Base-by-base conservation (phyloP, 2,329 filamentous ascomycete genomes). In the Aspergillus awamori region DNA sequence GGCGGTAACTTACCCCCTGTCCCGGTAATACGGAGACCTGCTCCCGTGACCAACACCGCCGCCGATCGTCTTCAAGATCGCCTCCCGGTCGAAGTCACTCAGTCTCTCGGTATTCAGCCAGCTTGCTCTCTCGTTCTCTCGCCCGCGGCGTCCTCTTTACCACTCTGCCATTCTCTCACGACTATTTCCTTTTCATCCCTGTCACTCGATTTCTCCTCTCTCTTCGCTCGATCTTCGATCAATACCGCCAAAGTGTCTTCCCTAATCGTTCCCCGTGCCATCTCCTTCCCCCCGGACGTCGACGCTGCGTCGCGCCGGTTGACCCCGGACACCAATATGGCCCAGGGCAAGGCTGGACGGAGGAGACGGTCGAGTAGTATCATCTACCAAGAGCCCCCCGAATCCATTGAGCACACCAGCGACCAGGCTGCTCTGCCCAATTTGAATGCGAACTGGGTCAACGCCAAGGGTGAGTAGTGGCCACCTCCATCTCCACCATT, bases 401-500 rank as follows among this genome's bases (percentile, higher is more conserved):
- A 99, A 84, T 96, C 94, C 59, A 88, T 97, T 74, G 95, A 99
- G 83, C 95, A 97, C 81, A 92, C 96, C 79, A 97, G 91, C 75
- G 95, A 99, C 79, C 95, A 98, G 83, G 91, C 93, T 60, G 91
- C 92, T 39, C 84, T 97, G 70, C 95, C 95, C 56, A 99, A 99
- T 74, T 81, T 97, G 74, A 99, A 99, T 79, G 93, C 95, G 69
- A 92, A 97, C 81, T 99, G 95, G 95, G 96, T 97, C 69, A 98
- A 98, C 79, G 92, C 93, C 73, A 99, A 99, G 87, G 95, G 95
- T 98, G 82, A 80, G 86, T 70, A 30, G 7, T 17, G 24, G 53
- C 41, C 41, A 45, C 41, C 41, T 45, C 41, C 41, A 45, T n/a
- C 41, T 45, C 17, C 39, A 33, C 24, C 22, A 10, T 3, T 5